Evolutionary conservation across 495 filamentous ascomycete genomes (phyloP).

Genomic region (Venustampulla echinocandica): DNA sequence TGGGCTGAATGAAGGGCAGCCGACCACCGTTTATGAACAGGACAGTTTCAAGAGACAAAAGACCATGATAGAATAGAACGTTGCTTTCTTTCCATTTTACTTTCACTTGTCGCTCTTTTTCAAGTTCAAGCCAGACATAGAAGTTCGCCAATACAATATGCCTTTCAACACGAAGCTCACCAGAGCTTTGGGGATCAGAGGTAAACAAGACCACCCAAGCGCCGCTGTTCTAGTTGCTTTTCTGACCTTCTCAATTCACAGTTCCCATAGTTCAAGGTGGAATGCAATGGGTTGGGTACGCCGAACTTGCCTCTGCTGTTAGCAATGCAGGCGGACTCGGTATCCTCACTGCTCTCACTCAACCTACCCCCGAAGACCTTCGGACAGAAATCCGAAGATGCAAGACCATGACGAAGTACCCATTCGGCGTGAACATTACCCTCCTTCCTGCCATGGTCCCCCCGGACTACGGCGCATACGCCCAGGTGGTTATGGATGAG

Average conservation of each 20-base stretch:
- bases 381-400: constrained; percentile 88
- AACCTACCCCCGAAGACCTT: constrained; percentile 85
- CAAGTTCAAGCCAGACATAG: background rate
- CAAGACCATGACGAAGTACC: constrained; percentile 73
- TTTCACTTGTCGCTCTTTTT: background rate
- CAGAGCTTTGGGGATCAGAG: constrained; percentile 74
- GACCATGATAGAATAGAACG: constrained; percentile 10
- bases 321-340: constrained; percentile 93
- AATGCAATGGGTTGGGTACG: constrained; percentile 78
- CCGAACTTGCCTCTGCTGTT: constrained; percentile 87
- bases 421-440: constrained; percentile 95
- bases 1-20: no score
- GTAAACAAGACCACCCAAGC: constrained; percentile 39
- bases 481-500: constrained; percentile 86
- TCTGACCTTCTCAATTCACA: constrained; percentile 27
- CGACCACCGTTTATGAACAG: no score
- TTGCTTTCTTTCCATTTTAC: background rate
- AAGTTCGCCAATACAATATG: constrained; percentile 53
- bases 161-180: constrained; percentile 90
- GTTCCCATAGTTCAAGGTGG: constrained; percentile 97
- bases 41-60: no score
- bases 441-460: constrained; percentile 83
- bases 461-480: constrained; percentile 88
- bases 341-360: constrained; percentile 89
- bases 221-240: background rate